Evolutionary conservation across 495 filamentous ascomycete genomes (phyloP).

Genomic region (Wilcoxina mikolae): DNA sequence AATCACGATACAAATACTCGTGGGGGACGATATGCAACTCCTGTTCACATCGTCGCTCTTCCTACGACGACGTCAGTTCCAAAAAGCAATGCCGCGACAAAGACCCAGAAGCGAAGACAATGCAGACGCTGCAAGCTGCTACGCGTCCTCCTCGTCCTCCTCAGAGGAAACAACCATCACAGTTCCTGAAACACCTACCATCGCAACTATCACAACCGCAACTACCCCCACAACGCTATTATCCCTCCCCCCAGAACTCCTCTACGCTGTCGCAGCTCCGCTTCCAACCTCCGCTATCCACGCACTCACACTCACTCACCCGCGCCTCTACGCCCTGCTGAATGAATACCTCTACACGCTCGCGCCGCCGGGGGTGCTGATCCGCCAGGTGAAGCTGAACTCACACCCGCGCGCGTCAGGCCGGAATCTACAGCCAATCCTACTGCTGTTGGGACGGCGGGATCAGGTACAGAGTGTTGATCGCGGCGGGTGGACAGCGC

Average conservation of each 20-base stretch:
- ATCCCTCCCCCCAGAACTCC: not conserved
- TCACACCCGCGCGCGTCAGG: not conserved
- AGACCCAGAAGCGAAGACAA: too few species aligned
- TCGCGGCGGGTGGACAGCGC: not conserved
- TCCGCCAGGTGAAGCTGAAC: not conserved
- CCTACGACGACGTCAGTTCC: too few species aligned
- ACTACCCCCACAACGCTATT: not conserved
- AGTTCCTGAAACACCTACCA: not conserved
- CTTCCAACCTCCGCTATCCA: not conserved
- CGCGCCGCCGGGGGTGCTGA: not conserved
- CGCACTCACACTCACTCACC: not conserved
- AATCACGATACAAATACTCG: too few species aligned
- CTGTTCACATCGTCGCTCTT: too few species aligned
- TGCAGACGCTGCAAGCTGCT: too few species aligned
- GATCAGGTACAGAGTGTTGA: slow-evolving; percentile 17
- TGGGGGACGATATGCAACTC: too few species aligned
- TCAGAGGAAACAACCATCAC: too few species aligned
- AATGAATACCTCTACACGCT: not conserved
- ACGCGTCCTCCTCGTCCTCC: too few species aligned
- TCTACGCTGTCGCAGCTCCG: not conserved
- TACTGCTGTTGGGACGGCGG: not conserved
- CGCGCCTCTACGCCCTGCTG: not conserved
- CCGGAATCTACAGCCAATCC: not conserved
- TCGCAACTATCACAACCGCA: not conserved
- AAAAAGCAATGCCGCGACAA: too few species aligned